Base-by-base conservation (phyloP, 2,329 filamentous ascomycete genomes). In the Chrysosporium keratinophilum region DNA sequence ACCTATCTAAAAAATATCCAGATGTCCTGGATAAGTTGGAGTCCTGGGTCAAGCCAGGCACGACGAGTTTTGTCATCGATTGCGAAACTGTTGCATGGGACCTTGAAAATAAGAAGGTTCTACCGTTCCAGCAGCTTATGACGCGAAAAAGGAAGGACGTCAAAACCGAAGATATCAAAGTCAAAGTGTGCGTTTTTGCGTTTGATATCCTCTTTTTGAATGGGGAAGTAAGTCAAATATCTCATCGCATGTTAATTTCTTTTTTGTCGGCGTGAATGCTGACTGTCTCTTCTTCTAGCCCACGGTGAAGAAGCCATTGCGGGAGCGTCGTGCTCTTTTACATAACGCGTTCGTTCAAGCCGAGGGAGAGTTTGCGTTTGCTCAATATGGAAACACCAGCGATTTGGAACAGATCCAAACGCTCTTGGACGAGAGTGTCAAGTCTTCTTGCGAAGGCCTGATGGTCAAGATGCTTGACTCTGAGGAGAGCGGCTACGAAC, bases 401-500 rank as follows among this genome's bases (percentile, higher is more conserved):
- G 88, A 96, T 61, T 77, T 98, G 2, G 91, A 97, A 51, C 88
- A 95, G 64, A 98, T 98, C 52, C 91, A 97, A 65, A 78, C 77
- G 1, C 86, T 98, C 63, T 78, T 98, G 1, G 93, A 98, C 64
- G 91, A 97, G 56, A 93, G 87, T 63, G 86, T 98, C 59, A 95
- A 95, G 69, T 88, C 90, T 1, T 94, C 88, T 0, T 98, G 93
- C 65, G 93, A 98, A 74, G 93, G 93, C 10, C 76, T 98, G 51
- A 98, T 98, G 93, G 93, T 98, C 12, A 98, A 98, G 76, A 98
- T 98, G 93, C 74, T 98, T 56, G 91, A 97, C 67, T 93, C 91
- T 0, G 76, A 80, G 5, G 91, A 96, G 70, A 95, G 88, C 61
- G 88, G 87, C 62, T 98, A 98, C 67, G 91, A 97, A 71, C 93